These are phyloP conservation scores for Gyrodon lividus DNA, from an alignment of 768 basidiomycete genomes.

Conservation along the genomic window DNA sequence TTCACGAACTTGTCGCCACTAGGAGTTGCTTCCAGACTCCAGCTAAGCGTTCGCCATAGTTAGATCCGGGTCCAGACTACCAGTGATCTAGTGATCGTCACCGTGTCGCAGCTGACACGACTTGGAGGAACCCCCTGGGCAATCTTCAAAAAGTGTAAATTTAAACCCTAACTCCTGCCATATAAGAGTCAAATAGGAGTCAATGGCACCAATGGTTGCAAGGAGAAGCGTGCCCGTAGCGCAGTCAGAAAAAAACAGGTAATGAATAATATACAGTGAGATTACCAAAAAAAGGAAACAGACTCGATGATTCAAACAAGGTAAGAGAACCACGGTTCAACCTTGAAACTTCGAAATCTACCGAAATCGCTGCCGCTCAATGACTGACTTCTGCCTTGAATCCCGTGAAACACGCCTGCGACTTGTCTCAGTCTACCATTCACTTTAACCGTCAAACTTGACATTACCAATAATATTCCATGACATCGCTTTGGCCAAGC, in stretches of 20 bases:
- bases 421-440: neutral
- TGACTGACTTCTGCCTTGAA: constrained; percentile 72
- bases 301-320: neutral
- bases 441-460: neutral
- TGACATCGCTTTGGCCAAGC: constrained; percentile 86
- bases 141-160: no score
- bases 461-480: constrained; percentile 88
- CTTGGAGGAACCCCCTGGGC: no score
- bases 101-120: no score
- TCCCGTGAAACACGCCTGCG: constrained; percentile 81
- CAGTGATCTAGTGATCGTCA: no score
- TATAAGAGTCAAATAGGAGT: no score
- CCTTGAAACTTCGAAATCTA: constrained; percentile 25
- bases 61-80: no score
- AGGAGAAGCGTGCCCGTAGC: neutral
- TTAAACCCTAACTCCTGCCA: no score
- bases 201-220: no score
- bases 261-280: neutral
- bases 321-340: neutral
- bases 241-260: neutral
- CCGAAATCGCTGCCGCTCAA: constrained; percentile 67
- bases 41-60: neutral
- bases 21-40: no score
- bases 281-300: neutral
- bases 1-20: neutral